phyloP scores from a whole-genome alignment of 176 grass and related monocot species.

The Aegilops bicornis region DNA sequence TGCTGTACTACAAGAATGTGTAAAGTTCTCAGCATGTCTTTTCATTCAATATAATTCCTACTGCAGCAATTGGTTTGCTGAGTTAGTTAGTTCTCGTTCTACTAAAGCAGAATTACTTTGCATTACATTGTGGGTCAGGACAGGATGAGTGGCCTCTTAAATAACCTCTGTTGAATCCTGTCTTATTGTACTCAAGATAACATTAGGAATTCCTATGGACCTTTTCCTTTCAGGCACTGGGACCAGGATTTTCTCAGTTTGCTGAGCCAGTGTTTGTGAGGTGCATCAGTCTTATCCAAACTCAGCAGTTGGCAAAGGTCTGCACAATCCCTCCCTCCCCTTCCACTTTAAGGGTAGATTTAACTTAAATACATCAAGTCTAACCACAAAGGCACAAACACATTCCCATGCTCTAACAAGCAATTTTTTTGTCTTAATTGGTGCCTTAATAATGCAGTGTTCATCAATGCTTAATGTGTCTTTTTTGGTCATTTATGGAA shows the following conservation, averaged over 20 bases:
- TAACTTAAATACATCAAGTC: no score
- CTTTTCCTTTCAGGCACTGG: constrained; percentile 68
- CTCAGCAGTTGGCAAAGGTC: constrained; percentile 92
- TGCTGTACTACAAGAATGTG: neutral
- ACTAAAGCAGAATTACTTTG: neutral
- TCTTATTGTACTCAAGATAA: neutral
- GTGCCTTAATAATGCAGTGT: no score
- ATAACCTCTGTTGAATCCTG: neutral
- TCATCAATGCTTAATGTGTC: no score
- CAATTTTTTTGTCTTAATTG: no score
- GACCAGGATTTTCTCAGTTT: constrained; percentile 93
- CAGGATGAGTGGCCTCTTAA: neutral
- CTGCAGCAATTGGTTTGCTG: neutral
- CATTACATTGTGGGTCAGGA: neutral
- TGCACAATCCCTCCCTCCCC: neutral
- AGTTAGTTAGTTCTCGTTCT: neutral
- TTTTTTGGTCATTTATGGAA: neutral
- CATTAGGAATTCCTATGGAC: neutral
- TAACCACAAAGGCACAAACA: no score
- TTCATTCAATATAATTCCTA: neutral
- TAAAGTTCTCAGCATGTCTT: neutral
- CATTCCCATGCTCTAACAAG: no score
- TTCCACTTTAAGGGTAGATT: no score
- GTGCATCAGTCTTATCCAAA: constrained; percentile 81
- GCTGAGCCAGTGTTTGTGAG: constrained; percentile 94